These are phyloP conservation scores for Heliocybe sulcata DNA, from an alignment of 1,284 basidiomycete genomes.

Conservation along the genomic window DNA sequence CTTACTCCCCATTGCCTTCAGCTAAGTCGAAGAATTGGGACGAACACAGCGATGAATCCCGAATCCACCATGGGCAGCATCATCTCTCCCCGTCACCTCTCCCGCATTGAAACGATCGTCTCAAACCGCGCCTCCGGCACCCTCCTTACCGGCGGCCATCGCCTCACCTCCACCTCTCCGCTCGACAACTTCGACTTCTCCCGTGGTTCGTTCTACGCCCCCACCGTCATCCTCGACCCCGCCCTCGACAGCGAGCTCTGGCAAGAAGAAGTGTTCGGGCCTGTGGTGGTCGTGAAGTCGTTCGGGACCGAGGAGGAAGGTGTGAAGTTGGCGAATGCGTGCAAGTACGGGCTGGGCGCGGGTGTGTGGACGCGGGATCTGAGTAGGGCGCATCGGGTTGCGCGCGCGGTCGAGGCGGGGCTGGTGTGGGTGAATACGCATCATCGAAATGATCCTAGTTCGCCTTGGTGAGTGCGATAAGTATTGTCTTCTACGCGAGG, in stretches of 20 bases:
- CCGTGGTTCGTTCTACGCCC: constrained; percentile 66
- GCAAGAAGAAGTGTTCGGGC: constrained; percentile 79
- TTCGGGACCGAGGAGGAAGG: constrained; percentile 65
- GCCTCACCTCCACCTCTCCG: constrained; percentile 48
- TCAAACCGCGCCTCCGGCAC: constrained; percentile 34
- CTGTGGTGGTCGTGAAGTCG: constrained; percentile 63
- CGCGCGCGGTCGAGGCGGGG: constrained; percentile 62
- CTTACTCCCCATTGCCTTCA: neutral
- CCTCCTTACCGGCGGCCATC: constrained; percentile 58
- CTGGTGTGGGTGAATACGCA: constrained; percentile 84
- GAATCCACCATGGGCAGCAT: constrained; percentile 70
- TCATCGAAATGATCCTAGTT: constrained; percentile 82
- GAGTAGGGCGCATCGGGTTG: constrained; percentile 64
- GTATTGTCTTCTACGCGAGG: neutral
- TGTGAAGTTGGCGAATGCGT: constrained; percentile 62
- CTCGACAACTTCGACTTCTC: constrained; percentile 67
- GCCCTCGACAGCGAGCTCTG: constrained; percentile 56
- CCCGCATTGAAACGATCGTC: constrained; percentile 56
- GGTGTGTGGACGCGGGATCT: constrained; percentile 75
- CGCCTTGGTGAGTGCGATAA: constrained; percentile 57
- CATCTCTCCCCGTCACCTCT: constrained; percentile 57
- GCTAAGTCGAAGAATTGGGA: too few relatives aligned
- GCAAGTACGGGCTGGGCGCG: constrained; percentile 74
- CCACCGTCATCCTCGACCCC: constrained; percentile 65
- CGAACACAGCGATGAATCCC: constrained; percentile 51